Base-by-base conservation (phyloP, 768 basidiomycete genomes). In the Sarcodon aspratus region DNA sequence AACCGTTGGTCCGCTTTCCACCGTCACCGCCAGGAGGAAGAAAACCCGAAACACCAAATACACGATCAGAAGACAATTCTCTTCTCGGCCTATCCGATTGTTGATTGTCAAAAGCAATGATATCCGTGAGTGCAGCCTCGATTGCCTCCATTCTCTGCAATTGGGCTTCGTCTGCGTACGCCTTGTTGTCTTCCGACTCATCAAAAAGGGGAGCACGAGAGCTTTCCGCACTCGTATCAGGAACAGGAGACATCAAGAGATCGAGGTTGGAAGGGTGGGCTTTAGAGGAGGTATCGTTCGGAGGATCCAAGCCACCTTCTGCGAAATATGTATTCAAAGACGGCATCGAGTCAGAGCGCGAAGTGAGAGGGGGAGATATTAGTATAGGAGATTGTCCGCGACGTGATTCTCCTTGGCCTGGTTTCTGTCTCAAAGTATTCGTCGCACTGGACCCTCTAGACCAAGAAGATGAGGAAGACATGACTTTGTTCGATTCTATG, bases 81-180 rank as follows among this genome's bases (percentile, higher is more conserved):
- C 13, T 3, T 49, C 45, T 36, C 27, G 47, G 53, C 3, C 47
- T 52, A 33, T 63, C 60, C n/a, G 53, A 51, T 48, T 63, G 64
- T 48, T 77, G 73, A 36, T 81, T 73, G 53, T 95, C 89, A 36
- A 85, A 71, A 3, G 91, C 90, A 58, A 99, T 93, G 61, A 99
- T 97, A 60, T 95, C 90, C 9, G 89, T 93, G 53, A 99, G 69
- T 4, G 96, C 96, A 7, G 93, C 93, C 57, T 93, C 92, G 15
- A 98, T 96, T 3, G 95, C 94, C 57, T 93, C 91, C 80, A 98
- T 96, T 36, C 91, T 74, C 55, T 85, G 75, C 46, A 85, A 78
- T 62, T 95, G 69, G 13, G 67, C 85, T 44, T 78, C 80, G 44
- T 80, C 73, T 53, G 67, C 68, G 51, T 72, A 76, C 51, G 52